Conservation (phyloP, 192 early-diverging fungal genomes). For the Backusella macrospora region DNA sequence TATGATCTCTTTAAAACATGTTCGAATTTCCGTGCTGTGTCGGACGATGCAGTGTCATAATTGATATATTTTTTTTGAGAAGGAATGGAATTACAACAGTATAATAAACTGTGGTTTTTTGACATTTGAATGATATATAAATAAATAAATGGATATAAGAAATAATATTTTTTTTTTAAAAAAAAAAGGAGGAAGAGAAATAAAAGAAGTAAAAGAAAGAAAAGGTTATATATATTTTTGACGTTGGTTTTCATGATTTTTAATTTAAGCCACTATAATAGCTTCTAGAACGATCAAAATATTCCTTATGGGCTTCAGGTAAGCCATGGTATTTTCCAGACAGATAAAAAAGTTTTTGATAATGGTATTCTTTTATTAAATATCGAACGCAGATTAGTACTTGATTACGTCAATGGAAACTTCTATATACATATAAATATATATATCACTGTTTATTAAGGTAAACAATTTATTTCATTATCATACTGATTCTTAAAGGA, state of each 20-base stretch:
- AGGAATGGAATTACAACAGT: background rate
- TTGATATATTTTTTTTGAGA: background rate
- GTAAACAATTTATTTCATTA: too few species aligned
- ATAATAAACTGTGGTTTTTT: background rate
- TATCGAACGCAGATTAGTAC: background rate
- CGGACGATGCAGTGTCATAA: background rate
- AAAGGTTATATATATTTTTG: background rate
- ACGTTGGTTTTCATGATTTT: background rate
- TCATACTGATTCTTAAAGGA: too few species aligned
- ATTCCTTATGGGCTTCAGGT: background rate
- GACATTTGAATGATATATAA: background rate
- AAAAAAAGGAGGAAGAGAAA: too few species aligned
- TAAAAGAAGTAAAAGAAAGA: background rate
- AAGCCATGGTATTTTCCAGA: background rate
- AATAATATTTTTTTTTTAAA: too few species aligned
- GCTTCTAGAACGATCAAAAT: background rate
- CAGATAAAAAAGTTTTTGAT: background rate
- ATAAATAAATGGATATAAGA: background rate
- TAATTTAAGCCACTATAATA: background rate
- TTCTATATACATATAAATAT: background rate
- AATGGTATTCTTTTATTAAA: background rate
- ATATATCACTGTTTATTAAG: too few species aligned
- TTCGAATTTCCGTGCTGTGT: background rate
- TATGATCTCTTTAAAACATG: background rate
- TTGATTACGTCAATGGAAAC: constrained; percentile 3